Conservation (phyloP, 2,329 filamentous ascomycete species). For the Venturia nashicola region DNA sequence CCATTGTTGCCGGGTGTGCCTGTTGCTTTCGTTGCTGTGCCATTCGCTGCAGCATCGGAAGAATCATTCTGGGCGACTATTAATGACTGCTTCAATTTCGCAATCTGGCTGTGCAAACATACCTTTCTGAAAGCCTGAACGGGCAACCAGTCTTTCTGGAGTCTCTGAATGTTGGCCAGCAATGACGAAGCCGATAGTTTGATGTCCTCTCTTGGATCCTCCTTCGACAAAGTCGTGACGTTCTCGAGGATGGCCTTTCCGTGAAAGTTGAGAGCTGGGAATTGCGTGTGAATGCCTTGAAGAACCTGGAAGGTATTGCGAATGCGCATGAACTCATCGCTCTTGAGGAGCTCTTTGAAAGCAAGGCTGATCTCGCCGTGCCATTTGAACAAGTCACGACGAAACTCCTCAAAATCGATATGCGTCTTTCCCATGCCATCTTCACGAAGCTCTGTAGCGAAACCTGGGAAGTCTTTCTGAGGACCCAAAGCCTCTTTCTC, state of each 20-base stretch:
- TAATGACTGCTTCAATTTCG: not conserved
- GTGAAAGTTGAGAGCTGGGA: conserved; percentile 85
- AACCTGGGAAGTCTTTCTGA: conserved; percentile 59
- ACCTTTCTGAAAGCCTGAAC: conserved; percentile 63
- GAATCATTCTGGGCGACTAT: not conserved
- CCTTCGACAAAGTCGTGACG: conserved; percentile 49
- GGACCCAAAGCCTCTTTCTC: conserved; percentile 68
- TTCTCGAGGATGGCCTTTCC: conserved; percentile 54
- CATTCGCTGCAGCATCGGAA: conserved; percentile 5
- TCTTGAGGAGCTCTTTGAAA: conserved; percentile 68
- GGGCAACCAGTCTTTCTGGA: conserved; percentile 57
- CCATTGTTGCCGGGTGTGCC: conserved; percentile 2
- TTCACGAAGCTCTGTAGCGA: conserved; percentile 59
- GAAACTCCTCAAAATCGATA: conserved; percentile 76
- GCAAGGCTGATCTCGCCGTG: conserved; percentile 71
- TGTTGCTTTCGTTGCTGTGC: conserved; percentile 18
- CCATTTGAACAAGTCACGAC: conserved; percentile 78
- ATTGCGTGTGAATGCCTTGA: conserved; percentile 66
- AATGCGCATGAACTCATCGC: conserved; percentile 93
- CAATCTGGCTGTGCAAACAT: not conserved
- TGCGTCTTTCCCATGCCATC: conserved; percentile 54
- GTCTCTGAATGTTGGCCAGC: conserved; percentile 55
- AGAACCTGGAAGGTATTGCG: conserved; percentile 87
- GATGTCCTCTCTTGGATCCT: conserved; percentile 57
- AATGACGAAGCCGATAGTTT: conserved; percentile 62